These are phyloP conservation scores for Aspergillus cristatus DNA, from an alignment of 495 filamentous ascomycete species.

Conservation along the genomic window DNA sequence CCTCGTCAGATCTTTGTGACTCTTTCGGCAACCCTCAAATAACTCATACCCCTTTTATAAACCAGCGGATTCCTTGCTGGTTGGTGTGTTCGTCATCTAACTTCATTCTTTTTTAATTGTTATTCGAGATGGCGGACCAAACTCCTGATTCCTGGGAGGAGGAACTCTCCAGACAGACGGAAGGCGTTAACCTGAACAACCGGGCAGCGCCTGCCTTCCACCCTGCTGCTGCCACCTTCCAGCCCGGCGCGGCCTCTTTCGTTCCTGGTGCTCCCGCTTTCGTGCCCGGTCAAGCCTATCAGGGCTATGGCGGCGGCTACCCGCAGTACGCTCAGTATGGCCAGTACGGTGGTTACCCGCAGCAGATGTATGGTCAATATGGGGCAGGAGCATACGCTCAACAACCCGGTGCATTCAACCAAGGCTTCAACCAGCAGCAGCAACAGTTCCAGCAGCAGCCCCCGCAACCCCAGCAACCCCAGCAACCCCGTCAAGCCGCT, in stretches of 20 bases:
- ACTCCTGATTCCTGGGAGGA: constrained; percentile 92
- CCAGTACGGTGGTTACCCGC: constrained; percentile 31
- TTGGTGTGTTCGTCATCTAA: constrained; percentile 18
- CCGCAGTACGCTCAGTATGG: constrained; percentile 38
- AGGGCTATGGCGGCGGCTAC: constrained; percentile 40
- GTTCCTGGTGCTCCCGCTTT: constrained; percentile 69
- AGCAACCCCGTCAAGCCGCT: constrained; percentile 20
- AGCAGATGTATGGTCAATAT: constrained; percentile 38
- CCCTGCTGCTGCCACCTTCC: constrained; percentile 42
- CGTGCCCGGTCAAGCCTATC: constrained; percentile 61
- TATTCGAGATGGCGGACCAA: constrained; percentile 62
- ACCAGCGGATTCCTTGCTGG: constrained; percentile 2
- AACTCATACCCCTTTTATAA: constrained; percentile 14
- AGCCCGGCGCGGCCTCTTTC: constrained; percentile 72
- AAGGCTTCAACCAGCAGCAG: constrained; percentile 47
- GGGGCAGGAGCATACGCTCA: constrained; percentile 25
- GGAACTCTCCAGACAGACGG: constrained; percentile 79
- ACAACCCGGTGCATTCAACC: constrained; percentile 48
- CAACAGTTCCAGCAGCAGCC: constrained; percentile 47
- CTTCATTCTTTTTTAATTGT: constrained; percentile 17
- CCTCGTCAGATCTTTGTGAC: constrained; percentile 9
- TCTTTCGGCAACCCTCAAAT: constrained; percentile 7
- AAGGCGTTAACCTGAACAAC: constrained; percentile 74
- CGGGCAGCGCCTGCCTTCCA: constrained; percentile 43
- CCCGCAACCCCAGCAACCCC: constrained; percentile 43